phyloP scores from a whole-genome alignment of 2,329 filamentous ascomycete genomes.

The Colletotrichum falcatum region DNA sequence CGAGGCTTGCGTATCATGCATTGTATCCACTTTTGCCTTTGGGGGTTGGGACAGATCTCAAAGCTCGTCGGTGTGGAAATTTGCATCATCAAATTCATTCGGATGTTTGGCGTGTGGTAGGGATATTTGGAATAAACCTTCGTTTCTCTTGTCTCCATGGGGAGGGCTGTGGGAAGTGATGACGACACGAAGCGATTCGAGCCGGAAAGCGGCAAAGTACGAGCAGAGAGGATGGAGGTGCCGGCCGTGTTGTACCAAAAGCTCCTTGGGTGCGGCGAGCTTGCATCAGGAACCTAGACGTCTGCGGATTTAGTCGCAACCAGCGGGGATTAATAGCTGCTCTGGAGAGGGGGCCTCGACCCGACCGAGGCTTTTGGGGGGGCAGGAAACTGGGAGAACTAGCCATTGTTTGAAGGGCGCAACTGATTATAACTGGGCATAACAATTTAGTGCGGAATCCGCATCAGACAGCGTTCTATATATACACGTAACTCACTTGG shows the following conservation, averaged over 20 bases:
- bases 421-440: constrained; percentile 32
- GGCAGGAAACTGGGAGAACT: constrained; percentile 22
- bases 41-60: constrained; percentile 3
- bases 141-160: constrained; percentile 33
- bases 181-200: constrained; percentile 25
- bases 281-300: constrained; percentile 32
- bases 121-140: constrained; percentile 41
- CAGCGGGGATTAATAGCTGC: constrained; percentile 25
- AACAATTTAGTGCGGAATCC: constrained; percentile 23
- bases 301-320: constrained; percentile 23
- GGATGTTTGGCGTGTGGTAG: constrained; percentile 40
- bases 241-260: constrained; percentile 31
- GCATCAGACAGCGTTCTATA: constrained; percentile 34
- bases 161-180: constrained; percentile 22
- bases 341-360: not conserved
- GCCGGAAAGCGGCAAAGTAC: constrained; percentile 15
- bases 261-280: constrained; percentile 35
- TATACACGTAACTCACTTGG: constrained; percentile 19
- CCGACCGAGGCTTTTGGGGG: constrained; percentile 15
- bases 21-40: not conserved
- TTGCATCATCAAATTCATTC: constrained; percentile 40
- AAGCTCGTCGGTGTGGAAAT: constrained; percentile 31
- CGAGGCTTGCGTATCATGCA: constrained; percentile 22
- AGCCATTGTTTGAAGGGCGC: constrained; percentile 19
- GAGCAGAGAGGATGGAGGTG: constrained; percentile 22